A percentile compares a stretch with the other conserved stretches of the same genome.
phyloP scores from a whole-genome alignment of 495 filamentous ascomycete species.

The Articulospora tetracladia region DNA sequence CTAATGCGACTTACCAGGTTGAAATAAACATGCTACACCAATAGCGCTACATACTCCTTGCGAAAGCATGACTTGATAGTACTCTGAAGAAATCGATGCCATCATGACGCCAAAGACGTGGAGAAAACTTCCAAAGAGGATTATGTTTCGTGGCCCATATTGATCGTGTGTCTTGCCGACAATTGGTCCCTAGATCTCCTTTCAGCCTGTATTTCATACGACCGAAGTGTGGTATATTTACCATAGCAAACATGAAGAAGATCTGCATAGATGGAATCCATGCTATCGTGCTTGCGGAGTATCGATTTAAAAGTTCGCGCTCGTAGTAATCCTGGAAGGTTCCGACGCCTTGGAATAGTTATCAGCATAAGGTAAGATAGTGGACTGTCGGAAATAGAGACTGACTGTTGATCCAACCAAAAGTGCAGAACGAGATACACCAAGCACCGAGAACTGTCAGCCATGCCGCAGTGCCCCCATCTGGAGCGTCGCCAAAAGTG shows the following conservation, averaged over 20 bases:
- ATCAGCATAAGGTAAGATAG: constrained; percentile 44
- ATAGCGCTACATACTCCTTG: constrained; percentile 70
- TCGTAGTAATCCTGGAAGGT: too few relatives aligned
- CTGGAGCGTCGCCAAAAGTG: too few relatives aligned
- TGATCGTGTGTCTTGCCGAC: constrained; percentile 40
- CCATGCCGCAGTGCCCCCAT: constrained; percentile 34
- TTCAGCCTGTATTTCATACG: too few relatives aligned
- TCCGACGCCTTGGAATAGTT: too few relatives aligned
- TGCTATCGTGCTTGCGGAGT: constrained; percentile 65
- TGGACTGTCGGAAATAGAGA: constrained; percentile 58
- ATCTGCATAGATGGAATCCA: constrained; percentile 64
- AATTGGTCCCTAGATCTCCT: too few relatives aligned
- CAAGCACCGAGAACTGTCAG: constrained; percentile 26
- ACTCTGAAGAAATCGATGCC: constrained; percentile 56
- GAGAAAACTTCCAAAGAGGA: constrained; percentile 33
- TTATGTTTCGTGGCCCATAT: constrained; percentile 21
- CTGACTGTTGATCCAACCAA: constrained; percentile 66
- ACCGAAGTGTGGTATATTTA: too few relatives aligned
- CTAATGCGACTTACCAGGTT: neutral
- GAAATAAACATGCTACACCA: constrained; percentile 57
- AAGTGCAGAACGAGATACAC: constrained; percentile 47
- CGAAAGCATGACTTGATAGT: constrained; percentile 72
- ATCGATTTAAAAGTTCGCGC: too few relatives aligned
- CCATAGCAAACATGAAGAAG: constrained; percentile 46
- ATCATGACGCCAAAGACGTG: constrained; percentile 63